Conservation (phyloP, 306 rosid genomes). For the Lupinus albus region DNA sequence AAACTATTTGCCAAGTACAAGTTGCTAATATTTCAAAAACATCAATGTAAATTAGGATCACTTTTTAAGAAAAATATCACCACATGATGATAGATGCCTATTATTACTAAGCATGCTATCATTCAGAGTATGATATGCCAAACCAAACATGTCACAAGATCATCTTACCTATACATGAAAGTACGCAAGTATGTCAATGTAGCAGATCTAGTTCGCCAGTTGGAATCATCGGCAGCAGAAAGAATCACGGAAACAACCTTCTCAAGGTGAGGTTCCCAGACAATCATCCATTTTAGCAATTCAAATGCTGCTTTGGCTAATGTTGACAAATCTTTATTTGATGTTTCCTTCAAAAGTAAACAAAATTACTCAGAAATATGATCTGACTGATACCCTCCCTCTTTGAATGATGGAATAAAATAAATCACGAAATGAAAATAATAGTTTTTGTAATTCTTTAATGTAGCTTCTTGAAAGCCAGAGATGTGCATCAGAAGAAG, state of each 20-base stretch:
- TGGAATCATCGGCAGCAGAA: slow-evolving; percentile 83
- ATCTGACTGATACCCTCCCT: slow-evolving; percentile 30
- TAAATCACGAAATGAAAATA: slow-evolving; percentile 27
- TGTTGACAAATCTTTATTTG: slow-evolving; percentile 91
- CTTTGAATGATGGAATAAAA: slow-evolving; percentile 22
- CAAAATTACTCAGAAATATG: slow-evolving; percentile 42
- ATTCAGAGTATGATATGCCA: slow-evolving; percentile 27
- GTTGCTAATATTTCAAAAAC: slow-evolving; percentile 41
- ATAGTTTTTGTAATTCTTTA: not conserved
- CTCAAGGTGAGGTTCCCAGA: slow-evolving; percentile 86
- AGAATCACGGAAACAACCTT: slow-evolving; percentile 77
- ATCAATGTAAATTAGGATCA: slow-evolving; percentile 34
- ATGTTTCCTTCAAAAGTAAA: slow-evolving; percentile 78
- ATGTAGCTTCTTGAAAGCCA: slow-evolving; percentile 28
- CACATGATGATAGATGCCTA: slow-evolving; percentile 16
- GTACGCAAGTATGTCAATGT: slow-evolving; percentile 87
- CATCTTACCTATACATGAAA: slow-evolving; percentile 89
- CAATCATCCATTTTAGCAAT: slow-evolving; percentile 88
- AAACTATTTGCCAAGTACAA: slow-evolving; percentile 46
- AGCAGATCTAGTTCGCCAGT: slow-evolving; percentile 95
- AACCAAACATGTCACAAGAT: slow-evolving; percentile 36
- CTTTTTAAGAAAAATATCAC: slow-evolving; percentile 39
- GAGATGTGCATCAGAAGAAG: slow-evolving; percentile 26
- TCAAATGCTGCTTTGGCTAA: slow-evolving; percentile 91
- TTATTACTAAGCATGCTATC: slow-evolving; percentile 32